These are phyloP conservation scores for Neurospora hispaniola DNA, from an alignment of 495 filamentous ascomycete genomes.

Conservation along the genomic window DNA sequence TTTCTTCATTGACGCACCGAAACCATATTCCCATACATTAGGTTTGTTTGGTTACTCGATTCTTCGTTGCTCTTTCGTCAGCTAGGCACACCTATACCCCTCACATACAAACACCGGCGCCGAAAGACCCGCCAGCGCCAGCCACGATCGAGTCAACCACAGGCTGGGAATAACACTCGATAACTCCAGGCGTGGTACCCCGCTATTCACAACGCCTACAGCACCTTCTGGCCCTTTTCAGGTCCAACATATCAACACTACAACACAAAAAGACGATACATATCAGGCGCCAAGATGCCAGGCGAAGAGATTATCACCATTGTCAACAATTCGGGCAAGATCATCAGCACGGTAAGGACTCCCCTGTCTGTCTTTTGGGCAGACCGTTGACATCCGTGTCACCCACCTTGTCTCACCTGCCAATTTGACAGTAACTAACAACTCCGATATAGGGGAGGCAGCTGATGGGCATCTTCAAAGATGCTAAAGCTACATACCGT, in stretches of 20 bases:
- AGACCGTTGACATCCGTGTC: background rate
- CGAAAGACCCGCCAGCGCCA: background rate
- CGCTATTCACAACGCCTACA: background rate
- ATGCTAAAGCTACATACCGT: conserved; percentile 74
- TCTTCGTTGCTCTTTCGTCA: background rate
- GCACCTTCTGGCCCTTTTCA: background rate
- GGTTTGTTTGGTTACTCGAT: background rate
- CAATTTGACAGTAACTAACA: conserved; percentile 8
- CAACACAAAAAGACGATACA: background rate
- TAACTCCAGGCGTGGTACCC: background rate
- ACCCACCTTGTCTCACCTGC: conserved; percentile 1
- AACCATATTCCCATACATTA: background rate
- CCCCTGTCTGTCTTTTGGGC: background rate
- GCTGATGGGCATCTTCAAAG: conserved; percentile 73
- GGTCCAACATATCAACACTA: background rate
- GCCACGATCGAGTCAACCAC: background rate
- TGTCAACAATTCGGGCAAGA: conserved; percentile 85
- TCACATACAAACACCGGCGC: background rate
- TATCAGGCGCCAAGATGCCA: conserved; percentile 30
- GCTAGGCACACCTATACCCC: background rate
- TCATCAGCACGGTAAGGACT: conserved; percentile 72
- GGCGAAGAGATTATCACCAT: conserved; percentile 68
- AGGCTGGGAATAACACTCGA: background rate
- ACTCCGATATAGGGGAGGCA: conserved; percentile 60
- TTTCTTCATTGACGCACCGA: background rate